Conservation (phyloP, 495 filamentous ascomycete genomes). For the Penicillium soppii region DNA sequence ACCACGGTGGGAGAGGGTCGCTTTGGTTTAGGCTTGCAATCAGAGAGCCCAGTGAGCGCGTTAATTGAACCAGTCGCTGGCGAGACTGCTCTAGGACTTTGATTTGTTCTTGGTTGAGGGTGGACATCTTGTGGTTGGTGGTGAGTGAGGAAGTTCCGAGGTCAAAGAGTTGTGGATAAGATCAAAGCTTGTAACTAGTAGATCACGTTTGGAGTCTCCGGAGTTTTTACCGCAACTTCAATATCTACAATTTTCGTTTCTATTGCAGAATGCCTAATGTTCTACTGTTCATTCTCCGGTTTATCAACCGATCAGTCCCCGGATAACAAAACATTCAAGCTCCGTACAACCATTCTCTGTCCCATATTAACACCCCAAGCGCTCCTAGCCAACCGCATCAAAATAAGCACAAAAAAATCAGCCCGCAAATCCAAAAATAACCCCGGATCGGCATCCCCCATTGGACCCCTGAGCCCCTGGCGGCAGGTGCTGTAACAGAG, state of each 20-base stretch:
- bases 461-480: slow-evolving; percentile 15
- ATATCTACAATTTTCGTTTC: no score
- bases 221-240: no score
- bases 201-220: no score
- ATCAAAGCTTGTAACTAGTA: not conserved
- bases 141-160: not conserved
- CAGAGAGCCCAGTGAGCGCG: slow-evolving; percentile 63
- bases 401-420: no score
- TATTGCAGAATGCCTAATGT: no score
- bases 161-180: slow-evolving; percentile 2
- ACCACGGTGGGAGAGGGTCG: slow-evolving; percentile 64
- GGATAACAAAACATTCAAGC: no score
- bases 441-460: not conserved
- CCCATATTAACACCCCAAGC: no score
- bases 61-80: slow-evolving; percentile 68
- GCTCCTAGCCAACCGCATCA: no score
- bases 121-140: slow-evolving; percentile 26
- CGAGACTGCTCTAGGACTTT: slow-evolving; percentile 74
- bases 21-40: slow-evolving; percentile 50
- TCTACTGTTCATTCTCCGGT: no score
- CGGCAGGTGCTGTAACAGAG: slow-evolving; percentile 22
- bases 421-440: slow-evolving; percentile 15
- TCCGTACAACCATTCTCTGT: no score
- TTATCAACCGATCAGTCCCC: no score
- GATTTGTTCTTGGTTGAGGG: slow-evolving; percentile 56